phyloP scores from a whole-genome alignment of 2,329 filamentous ascomycete genomes.

The Fusarium napiforme region DNA sequence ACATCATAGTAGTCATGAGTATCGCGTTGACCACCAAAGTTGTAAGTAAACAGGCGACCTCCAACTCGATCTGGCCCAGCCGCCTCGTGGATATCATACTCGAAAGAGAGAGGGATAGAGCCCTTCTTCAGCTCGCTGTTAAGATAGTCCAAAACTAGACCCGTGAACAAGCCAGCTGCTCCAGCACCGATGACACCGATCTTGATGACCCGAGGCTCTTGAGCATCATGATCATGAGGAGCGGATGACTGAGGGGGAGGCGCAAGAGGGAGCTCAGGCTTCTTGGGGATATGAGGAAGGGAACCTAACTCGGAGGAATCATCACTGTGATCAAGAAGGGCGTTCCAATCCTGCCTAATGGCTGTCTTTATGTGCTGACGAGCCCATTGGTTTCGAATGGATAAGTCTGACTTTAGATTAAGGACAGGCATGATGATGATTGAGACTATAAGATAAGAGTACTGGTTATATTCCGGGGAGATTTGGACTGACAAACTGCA shows the following conservation, averaged over 20 bases:
- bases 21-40: conserved; percentile 2
- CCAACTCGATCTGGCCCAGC: conserved; percentile 1
- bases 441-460: too few species aligned
- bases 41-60: conserved; percentile 24
- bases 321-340: neutral
- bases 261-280: neutral
- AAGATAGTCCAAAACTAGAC: conserved; percentile 8
- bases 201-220: neutral
- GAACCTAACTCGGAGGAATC: neutral
- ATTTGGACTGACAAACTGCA: accelerated
- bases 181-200: conserved; percentile 24
- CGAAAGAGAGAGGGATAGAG: neutral
- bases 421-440: neutral
- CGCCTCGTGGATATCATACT: conserved; percentile 27
- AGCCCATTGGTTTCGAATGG: conserved; percentile 11
- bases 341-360: conserved; percentile 4
- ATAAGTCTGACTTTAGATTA: neutral
- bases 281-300: neutral
- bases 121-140: neutral
- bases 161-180: conserved; percentile 15
- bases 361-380: neutral
- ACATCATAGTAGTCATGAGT: conserved; percentile 29
- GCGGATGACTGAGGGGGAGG: neutral
- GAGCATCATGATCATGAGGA: neutral
- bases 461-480: too few species aligned